phyloP scores from a whole-genome alignment of 371 early-diverging fungal species.

The Actinomortierella wolfii region DNA sequence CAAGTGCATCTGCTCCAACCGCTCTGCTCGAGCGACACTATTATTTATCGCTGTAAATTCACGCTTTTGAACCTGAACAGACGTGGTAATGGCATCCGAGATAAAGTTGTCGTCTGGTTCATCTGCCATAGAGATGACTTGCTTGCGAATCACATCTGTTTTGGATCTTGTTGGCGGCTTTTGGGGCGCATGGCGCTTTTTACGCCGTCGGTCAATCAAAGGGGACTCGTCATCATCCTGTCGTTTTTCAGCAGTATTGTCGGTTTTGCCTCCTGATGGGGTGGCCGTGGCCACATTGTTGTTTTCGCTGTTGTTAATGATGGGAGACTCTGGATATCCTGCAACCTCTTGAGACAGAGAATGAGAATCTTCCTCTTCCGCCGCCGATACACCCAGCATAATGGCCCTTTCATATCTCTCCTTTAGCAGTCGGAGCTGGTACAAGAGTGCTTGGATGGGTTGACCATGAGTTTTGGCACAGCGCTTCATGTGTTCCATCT shows the following conservation, averaged over 20 bases:
- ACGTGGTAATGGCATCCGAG: slow-evolving; percentile 36
- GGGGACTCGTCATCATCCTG: no score
- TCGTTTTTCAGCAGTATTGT: no score
- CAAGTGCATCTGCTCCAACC: slow-evolving; percentile 6
- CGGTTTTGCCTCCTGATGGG: no score
- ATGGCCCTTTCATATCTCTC: slow-evolving; percentile 24
- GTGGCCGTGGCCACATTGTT: no score
- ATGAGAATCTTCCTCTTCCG: no score
- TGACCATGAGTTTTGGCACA: slow-evolving; percentile 23
- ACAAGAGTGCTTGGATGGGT: slow-evolving; percentile 22
- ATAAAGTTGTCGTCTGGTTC: slow-evolving; percentile 22
- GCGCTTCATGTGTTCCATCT: slow-evolving; percentile 37
- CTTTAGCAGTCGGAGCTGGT: slow-evolving; percentile 29
- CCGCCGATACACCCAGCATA: background rate
- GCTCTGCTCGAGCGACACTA: no score
- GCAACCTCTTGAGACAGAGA: no score
- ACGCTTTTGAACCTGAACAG: slow-evolving; percentile 9
- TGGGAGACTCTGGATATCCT: no score
- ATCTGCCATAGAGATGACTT: slow-evolving; percentile 23
- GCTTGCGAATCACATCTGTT: slow-evolving; percentile 6
- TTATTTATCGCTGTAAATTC: no score
- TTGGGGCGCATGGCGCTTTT: background rate
- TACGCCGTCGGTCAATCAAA: no score
- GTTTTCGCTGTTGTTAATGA: no score
- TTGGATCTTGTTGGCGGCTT: slow-evolving; percentile 4